Conservation (phyloP, 2,329 filamentous ascomycete genomes). For the Scolecobasidium constrictum region DNA sequence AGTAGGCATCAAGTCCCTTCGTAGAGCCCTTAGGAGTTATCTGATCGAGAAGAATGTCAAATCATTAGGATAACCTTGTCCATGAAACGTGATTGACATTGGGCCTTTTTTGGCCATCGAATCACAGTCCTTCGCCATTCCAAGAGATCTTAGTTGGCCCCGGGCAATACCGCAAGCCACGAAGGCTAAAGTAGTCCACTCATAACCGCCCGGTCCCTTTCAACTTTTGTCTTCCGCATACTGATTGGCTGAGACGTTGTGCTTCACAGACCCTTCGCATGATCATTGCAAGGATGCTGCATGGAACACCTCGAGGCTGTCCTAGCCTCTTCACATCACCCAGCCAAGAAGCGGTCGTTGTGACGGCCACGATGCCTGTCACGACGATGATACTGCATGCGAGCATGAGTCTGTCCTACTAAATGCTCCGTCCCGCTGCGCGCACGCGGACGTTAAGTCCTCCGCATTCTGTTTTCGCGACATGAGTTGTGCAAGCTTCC, state of each 20-base stretch:
- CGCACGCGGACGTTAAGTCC: neutral
- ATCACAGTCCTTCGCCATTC: too few species aligned
- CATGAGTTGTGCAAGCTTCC: neutral
- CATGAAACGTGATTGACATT: too few species aligned
- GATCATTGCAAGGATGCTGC: neutral
- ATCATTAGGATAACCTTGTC: too few species aligned
- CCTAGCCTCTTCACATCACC: neutral
- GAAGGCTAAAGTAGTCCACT: neutral
- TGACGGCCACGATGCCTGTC: neutral
- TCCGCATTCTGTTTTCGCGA: constrained; percentile 1
- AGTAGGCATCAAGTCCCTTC: too few species aligned
- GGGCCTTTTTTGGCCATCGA: too few species aligned
- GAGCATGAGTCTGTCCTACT: neutral
- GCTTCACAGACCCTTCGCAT: neutral
- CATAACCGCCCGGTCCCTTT: neutral
- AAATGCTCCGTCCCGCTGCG: neutral
- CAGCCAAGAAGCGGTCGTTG: neutral
- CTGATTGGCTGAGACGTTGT: neutral
- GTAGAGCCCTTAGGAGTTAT: too few species aligned
- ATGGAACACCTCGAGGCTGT: neutral
- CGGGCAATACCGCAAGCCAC: neutral
- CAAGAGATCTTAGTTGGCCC: neutral
- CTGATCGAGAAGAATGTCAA: too few species aligned
- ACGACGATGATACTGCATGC: neutral
- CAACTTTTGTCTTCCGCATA: neutral